Percentiles rank a stretch among this genome's conserved stretches.
Evolutionary conservation across 805 yeast genomes (phyloP).

Genomic region (Suhomyces sp.): DNA sequence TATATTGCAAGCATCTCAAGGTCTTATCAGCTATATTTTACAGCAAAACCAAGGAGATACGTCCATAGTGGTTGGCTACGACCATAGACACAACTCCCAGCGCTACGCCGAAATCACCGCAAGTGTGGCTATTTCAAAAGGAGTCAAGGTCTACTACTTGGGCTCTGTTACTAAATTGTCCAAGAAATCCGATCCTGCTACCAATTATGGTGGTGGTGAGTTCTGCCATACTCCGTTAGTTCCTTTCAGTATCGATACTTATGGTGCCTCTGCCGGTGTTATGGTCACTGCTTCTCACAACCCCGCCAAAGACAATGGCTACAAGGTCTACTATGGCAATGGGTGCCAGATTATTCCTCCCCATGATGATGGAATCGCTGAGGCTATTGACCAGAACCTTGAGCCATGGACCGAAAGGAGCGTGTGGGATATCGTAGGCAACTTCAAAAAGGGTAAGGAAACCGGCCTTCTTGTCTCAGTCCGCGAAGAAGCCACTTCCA

Average conservation of each 20-base stretch:
- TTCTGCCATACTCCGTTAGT: constrained; percentile 85
- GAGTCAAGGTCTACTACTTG: constrained; percentile 66
- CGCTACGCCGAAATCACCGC: constrained; percentile 80
- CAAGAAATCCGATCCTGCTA: constrained; percentile 1
- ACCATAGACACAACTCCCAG: constrained; percentile 79
- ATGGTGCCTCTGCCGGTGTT: constrained; percentile 71
- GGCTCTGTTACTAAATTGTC: constrained; percentile 41
- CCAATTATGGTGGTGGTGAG: background rate
- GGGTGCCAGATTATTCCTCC: constrained; percentile 98
- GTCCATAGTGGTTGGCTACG: constrained; percentile 80
- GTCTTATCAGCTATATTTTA: constrained; percentile 53
- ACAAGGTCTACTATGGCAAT: constrained; percentile 88
- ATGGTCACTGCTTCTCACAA: constrained; percentile 93
- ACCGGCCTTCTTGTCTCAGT: constrained; percentile 34
- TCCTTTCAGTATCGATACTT: constrained; percentile 74
- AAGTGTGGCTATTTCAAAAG: constrained; percentile 62
- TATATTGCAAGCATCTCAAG: constrained; percentile 86
- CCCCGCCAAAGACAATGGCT: constrained; percentile 86
- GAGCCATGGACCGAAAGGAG: constrained; percentile 48
- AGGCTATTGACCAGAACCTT: constrained; percentile 56
- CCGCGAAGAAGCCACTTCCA: constrained; percentile 39
- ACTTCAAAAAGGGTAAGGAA: constrained; percentile 26
- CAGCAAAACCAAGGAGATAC: constrained; percentile 12
- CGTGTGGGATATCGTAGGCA: constrained; percentile 46
- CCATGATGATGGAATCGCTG: constrained; percentile 72